Evolutionary conservation across 2,329 filamentous ascomycete genomes (phyloP).

Genomic region (Colletotrichum tofieldiae): DNA sequence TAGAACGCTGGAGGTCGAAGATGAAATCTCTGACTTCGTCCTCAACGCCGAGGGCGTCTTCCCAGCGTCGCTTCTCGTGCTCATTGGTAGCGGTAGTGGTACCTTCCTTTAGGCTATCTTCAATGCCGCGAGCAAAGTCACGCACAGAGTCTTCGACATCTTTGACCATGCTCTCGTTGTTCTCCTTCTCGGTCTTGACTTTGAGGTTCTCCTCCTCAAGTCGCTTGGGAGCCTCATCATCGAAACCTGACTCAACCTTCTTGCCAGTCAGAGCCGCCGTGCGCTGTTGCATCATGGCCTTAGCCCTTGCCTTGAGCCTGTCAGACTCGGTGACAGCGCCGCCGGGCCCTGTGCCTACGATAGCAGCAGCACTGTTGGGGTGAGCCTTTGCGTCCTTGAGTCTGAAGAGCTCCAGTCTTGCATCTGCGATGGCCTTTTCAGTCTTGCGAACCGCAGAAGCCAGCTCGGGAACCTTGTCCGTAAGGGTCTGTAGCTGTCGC

Average conservation of each 20-base stretch:
- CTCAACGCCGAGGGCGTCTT: conserved; percentile 95
- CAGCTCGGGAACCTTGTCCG: conserved; percentile 91
- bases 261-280: conserved; percentile 93
- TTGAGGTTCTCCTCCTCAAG: conserved; percentile 90
- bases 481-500: conserved; percentile 89
- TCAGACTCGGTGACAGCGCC: conserved; percentile 94
- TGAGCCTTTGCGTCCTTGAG: conserved; percentile 94
- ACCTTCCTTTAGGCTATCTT: conserved; percentile 89
- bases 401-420: conserved; percentile 92
- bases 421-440: conserved; percentile 93
- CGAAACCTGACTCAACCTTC: conserved; percentile 77
- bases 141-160: conserved; percentile 97
- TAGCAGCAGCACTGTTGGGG: conserved; percentile 82
- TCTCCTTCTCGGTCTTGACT: conserved; percentile 87
- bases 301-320: conserved; percentile 92
- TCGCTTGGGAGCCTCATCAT: conserved; percentile 87
- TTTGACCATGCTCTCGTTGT: conserved; percentile 95
- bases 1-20: conserved; percentile 92
- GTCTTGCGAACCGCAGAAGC: conserved; percentile 93
- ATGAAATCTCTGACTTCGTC: conserved; percentile 98
- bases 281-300: conserved; percentile 98
- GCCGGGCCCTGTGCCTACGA: conserved; percentile 94
- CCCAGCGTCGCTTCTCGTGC: conserved; percentile 94
- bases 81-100: conserved; percentile 82
- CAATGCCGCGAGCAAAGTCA: conserved; percentile 87